phyloP scores from a whole-genome alignment of 129 eudicot species.

The Heracleum sosnowskyi region DNA sequence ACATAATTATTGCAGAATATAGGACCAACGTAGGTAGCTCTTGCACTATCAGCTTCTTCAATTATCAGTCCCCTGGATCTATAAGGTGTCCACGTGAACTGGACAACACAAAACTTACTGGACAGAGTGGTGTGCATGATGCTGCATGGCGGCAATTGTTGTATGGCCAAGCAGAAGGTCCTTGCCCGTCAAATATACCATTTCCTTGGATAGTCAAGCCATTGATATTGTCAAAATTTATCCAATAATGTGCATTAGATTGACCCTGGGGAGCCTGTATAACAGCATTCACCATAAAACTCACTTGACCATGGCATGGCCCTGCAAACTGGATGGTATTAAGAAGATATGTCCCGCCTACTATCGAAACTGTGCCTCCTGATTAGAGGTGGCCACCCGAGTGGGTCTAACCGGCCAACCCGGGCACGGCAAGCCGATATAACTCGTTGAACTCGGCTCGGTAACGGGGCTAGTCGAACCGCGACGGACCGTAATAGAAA shows the following conservation, averaged over 20 bases:
- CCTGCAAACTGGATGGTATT: neutral
- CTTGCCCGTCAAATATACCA: constrained; percentile 4
- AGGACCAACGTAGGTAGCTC: no score
- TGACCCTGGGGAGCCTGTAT: neutral
- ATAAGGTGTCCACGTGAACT: no score
- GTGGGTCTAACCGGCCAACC: no score
- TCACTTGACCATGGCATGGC: neutral
- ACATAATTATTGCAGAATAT: no score
- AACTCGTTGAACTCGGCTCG: no score
- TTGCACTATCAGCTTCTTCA: no score
- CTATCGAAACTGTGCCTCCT: neutral
- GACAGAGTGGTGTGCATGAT: neutral
- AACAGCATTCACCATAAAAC: neutral
- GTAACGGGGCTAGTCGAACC: no score
- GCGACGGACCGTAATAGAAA: no score
- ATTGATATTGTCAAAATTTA: neutral
- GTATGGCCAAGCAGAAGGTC: neutral
- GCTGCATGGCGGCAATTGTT: neutral
- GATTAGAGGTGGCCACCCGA: no score
- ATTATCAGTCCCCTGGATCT: no score
- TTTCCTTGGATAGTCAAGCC: neutral
- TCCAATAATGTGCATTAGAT: neutral
- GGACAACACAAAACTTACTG: neutral
- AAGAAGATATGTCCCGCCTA: neutral
- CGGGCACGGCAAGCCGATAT: no score